phyloP scores from a whole-genome alignment of 257 asterid species.

The Fraxinus americana region DNA sequence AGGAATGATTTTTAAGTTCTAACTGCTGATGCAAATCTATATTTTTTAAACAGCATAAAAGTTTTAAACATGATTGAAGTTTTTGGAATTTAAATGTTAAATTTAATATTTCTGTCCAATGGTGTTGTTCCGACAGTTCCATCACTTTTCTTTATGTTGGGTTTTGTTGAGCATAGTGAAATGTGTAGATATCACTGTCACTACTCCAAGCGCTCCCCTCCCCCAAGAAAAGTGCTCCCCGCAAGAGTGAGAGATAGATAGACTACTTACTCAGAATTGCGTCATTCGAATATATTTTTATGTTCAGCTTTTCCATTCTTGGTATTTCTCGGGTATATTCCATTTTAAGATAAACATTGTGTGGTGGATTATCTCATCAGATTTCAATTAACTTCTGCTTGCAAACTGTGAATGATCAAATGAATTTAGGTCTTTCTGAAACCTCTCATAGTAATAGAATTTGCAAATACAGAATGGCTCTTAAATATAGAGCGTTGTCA shows the following conservation, averaged over 20 bases:
- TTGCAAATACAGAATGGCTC: not conserved
- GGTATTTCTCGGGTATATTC: not conserved
- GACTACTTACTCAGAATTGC: no score
- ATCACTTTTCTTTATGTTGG: not conserved
- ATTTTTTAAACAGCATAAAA: not conserved
- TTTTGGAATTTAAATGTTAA: not conserved
- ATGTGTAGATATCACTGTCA: not conserved
- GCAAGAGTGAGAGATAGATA: no score
- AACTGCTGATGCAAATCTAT: not conserved
- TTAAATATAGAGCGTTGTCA: not conserved
- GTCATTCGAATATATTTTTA: no score
- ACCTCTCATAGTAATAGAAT: not conserved
- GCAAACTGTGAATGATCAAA: not conserved
- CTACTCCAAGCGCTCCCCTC: not conserved
- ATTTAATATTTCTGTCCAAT: not conserved
- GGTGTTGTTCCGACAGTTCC: not conserved
- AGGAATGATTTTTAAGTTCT: not conserved
- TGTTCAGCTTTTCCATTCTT: no score
- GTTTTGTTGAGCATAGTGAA: not conserved
- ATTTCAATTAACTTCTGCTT: not conserved
- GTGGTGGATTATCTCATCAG: not conserved
- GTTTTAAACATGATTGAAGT: slow-evolving; percentile 11
- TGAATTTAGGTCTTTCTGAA: not conserved
- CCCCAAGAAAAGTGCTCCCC: no score
- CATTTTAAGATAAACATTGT: not conserved